Evolutionary conservation across 83 land plant genomes (phyloP).

Genomic region (Isoetes engelmannii): DNA sequence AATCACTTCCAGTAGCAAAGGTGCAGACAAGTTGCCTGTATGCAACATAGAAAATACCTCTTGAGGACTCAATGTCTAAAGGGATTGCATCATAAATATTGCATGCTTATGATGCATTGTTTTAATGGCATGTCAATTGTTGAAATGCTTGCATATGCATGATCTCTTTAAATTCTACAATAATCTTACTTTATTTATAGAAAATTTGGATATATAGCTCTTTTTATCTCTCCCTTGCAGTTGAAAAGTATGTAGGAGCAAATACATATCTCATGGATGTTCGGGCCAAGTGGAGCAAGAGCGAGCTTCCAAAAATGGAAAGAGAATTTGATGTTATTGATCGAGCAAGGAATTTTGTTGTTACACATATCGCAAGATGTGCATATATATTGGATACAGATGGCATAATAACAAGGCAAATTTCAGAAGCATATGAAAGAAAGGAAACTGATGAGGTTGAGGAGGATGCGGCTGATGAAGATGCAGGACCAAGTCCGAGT

Average conservation of each 20-base stretch:
- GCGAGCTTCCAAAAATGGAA: background rate
- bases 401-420: background rate
- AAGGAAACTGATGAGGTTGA: background rate
- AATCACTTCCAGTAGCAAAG: too few species aligned
- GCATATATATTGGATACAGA: background rate
- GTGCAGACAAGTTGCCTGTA: too few species aligned
- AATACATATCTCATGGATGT: background rate
- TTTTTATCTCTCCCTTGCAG: background rate
- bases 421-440: background rate
- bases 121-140: too few species aligned
- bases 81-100: background rate
- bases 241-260: slow-evolving; percentile 1
- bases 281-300: background rate
- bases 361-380: background rate
- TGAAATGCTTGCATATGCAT: too few species aligned
- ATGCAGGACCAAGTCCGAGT: background rate
- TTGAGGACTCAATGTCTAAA: background rate
- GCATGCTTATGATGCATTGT: too few species aligned
- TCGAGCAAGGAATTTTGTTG: background rate
- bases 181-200: too few species aligned
- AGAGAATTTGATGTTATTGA: background rate
- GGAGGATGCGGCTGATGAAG: background rate
- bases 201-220: too few species aligned
- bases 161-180: too few species aligned
- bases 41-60: too few species aligned